phyloP scores from a whole-genome alignment of 2,329 filamentous ascomycete genomes.

The Ophiocordyceps camponoti-saundersi region DNA sequence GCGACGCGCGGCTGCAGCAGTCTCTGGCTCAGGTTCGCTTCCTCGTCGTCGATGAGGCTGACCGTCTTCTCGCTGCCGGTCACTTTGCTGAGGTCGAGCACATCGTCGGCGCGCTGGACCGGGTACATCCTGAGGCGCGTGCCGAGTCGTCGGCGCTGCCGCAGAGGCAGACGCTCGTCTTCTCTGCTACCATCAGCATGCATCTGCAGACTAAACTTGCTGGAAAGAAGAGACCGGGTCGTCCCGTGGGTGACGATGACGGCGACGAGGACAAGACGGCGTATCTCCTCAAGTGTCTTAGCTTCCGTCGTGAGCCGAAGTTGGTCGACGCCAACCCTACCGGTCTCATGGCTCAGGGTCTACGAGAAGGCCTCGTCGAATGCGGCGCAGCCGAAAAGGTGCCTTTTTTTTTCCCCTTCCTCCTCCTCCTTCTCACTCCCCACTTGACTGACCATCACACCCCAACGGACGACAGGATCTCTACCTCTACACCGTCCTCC shows the following conservation, averaged over 20 bases:
- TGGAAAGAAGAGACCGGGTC: conserved; percentile 47
- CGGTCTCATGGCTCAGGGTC: conserved; percentile 69
- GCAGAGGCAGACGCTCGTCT: conserved; percentile 74
- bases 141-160: conserved; percentile 21
- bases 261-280: conserved; percentile 73
- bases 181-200: conserved; percentile 92
- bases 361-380: conserved; percentile 83
- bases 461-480: conserved; percentile 53
- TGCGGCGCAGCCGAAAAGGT: conserved; percentile 89
- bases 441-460: background rate
- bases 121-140: conserved; percentile 43
- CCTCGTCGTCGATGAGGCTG: conserved; percentile 85
- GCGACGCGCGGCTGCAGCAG: conserved; percentile 49
- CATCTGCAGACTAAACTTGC: conserved; percentile 80
- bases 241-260: conserved; percentile 5
- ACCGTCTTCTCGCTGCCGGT: conserved; percentile 77
- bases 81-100: conserved; percentile 91
- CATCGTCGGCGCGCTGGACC: conserved; percentile 67
- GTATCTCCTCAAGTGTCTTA: conserved; percentile 77
- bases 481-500: conserved; percentile 74
- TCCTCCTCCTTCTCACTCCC: conserved; percentile 53
- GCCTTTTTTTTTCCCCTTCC: conserved; percentile 82
- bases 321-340: conserved; percentile 87
- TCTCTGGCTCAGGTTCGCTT: conserved; percentile 62
- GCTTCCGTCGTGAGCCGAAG: conserved; percentile 71